Base-by-base conservation (phyloP, 257 asterid genomes). In the Rauvolfia tetraphylla region DNA sequence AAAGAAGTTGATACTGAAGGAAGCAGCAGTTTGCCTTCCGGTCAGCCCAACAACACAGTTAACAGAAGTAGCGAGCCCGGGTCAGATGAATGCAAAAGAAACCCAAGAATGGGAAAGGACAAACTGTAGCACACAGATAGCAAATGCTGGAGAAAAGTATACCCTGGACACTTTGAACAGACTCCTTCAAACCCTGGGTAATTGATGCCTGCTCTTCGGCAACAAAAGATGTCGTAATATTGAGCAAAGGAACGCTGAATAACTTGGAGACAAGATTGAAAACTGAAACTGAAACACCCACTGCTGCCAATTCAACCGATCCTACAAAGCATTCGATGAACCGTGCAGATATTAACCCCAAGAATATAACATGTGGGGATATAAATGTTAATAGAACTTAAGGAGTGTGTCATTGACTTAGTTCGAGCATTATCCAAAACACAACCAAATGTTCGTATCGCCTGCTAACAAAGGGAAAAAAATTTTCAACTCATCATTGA, bases 241-340 rank as follows among this genome's bases (percentile, higher is more conserved):
- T 95, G 83, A 95, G 99, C 90, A 95, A 78, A 63, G 99, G 98
- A 74, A 95, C 98, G 72, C 92, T 92, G 82, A 95, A 95, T 79
- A 95, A 86, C 83, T 91, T 95, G 25, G 98, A 95, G 51, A 92
- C 90, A 18, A 95, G 94, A 80, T 90, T 92, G 83, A 92, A 92
- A 63, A 91, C 88, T 75, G 99, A 96, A 78, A 89, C 95, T 7
- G 97, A 92, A 76, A 95, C 95, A 71, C 99, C 99, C 71, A 89
- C 98, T 57, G 98, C 97, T 72, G 98, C 99, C 78, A 95, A 86
- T 83, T 95, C 98, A 81, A 90, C 89, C 25, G 99, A 92, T 58
- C 99, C 99, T 92, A 77, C 78, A 82, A 39, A 81, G 42, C 17
- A 57, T 56, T 62, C 68, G 72, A 46, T 72, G 53, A 73, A 70